These are phyloP conservation scores for Solanum etuberosum DNA, from an alignment of 257 asterid genomes.

Conservation along the genomic window DNA sequence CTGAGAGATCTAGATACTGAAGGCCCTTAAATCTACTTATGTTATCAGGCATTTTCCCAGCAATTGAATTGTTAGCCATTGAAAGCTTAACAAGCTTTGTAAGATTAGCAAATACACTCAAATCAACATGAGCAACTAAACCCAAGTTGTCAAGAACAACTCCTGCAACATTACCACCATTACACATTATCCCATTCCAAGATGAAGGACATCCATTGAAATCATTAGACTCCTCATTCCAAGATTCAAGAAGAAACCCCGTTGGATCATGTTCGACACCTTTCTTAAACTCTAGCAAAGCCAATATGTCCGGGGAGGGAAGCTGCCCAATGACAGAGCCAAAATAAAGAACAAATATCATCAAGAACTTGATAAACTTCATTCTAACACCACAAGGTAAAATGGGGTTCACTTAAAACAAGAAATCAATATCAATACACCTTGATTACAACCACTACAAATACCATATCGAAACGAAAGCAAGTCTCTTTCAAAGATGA, in stretches of 20 bases:
- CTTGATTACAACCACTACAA: not conserved
- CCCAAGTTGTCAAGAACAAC: conserved; percentile 80
- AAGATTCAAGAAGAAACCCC: conserved; percentile 72
- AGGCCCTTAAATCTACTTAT: conserved; percentile 59
- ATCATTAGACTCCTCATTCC: conserved; percentile 95
- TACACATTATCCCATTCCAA: conserved; percentile 97
- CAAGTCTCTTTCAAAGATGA: conserved; percentile 1
- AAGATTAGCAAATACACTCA: conserved; percentile 63
- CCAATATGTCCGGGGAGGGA: conserved; percentile 78
- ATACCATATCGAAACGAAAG: not conserved
- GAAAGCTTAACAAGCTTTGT: conserved; percentile 88
- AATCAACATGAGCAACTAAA: conserved; percentile 59
- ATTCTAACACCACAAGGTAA: conserved; percentile 21
- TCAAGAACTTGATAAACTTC: conserved; percentile 45
- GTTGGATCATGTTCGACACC: conserved; percentile 87
- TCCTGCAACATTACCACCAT: conserved; percentile 86
- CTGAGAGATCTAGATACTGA: conserved; percentile 63
- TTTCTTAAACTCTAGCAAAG: conserved; percentile 83
- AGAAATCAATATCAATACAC: not conserved
- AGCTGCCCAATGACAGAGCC: conserved; percentile 59
- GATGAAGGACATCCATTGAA: conserved; percentile 97
- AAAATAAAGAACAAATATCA: conserved; percentile 26
- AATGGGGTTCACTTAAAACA: not conserved
- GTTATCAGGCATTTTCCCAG: conserved; percentile 44
- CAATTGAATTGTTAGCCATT: conserved; percentile 63